phyloP scores from a whole-genome alignment of 495 filamentous ascomycete species.

The Lophiostoma macrostomum region DNA sequence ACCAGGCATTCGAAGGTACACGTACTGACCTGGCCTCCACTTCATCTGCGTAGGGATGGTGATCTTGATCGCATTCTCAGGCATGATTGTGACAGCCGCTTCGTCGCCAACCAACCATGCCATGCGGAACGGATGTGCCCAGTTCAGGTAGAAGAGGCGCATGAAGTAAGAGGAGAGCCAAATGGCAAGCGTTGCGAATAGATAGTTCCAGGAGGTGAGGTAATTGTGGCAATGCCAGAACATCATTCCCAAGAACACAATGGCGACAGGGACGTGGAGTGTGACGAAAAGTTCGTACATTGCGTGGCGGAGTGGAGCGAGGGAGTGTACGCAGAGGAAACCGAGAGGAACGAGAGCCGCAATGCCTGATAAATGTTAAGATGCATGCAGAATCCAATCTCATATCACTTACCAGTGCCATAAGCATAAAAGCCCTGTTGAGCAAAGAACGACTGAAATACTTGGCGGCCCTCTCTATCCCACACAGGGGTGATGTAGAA shows the following conservation, averaged over 20 bases:
- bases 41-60: slow-evolving; percentile 89
- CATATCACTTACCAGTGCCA: slow-evolving; percentile 58
- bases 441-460: slow-evolving; percentile 62
- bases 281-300: slow-evolving; percentile 83
- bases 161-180: slow-evolving; percentile 59
- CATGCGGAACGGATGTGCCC: slow-evolving; percentile 74
- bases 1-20: slow-evolving; percentile 89
- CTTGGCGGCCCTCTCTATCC: slow-evolving; percentile 65
- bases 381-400: not conserved
- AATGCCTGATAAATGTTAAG: slow-evolving; percentile 49
- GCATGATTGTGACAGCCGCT: slow-evolving; percentile 78
- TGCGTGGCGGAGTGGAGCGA: slow-evolving; percentile 61
- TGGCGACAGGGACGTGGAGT: slow-evolving; percentile 76
- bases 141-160: slow-evolving; percentile 68
- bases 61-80: slow-evolving; percentile 88
- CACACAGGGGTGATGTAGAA: slow-evolving; percentile 87
- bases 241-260: slow-evolving; percentile 76
- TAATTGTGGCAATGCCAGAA: slow-evolving; percentile 98
- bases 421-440: slow-evolving; percentile 66
- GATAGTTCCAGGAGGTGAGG: slow-evolving; percentile 85
- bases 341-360: slow-evolving; percentile 79
- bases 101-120: slow-evolving; percentile 85
- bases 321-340: slow-evolving; percentile 79
- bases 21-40: slow-evolving; percentile 92
- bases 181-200: slow-evolving; percentile 77